Percentiles rank a stretch among this genome's conserved stretches.
These are phyloP conservation scores for Cryptococcus sp. DNA, from an alignment of 1,284 basidiomycete species.

Conservation along the genomic window DNA sequence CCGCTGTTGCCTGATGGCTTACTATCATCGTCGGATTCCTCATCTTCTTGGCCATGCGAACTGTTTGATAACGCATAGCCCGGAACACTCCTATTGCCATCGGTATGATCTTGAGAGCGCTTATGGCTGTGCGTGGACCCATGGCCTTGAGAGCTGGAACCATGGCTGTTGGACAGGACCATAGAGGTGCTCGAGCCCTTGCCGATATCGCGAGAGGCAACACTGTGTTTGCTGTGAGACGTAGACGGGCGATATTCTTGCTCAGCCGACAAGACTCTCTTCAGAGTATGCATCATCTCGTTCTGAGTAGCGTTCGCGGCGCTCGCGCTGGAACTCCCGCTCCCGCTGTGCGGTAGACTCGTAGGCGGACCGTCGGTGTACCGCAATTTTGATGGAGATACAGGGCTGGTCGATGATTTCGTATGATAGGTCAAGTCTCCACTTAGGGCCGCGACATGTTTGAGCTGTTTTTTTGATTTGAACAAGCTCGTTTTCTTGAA, in stretches of 20 bases:
- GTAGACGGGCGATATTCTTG: not conserved
- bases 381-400: constrained; percentile 20
- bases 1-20: constrained; percentile 1
- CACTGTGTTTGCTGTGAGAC: not conserved
- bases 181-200: too few relatives aligned
- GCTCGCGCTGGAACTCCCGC: too few relatives aligned
- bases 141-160: too few relatives aligned
- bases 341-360: not conserved
- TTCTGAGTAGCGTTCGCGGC: constrained; percentile 5
- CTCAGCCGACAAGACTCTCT: constrained; percentile 12
- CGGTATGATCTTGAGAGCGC: too few relatives aligned
- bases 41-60: constrained; percentile 9
- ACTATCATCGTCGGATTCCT: constrained; percentile 16
- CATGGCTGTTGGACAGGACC: too few relatives aligned
- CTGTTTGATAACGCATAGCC: too few relatives aligned
- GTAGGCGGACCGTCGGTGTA: constrained; percentile 16
- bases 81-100: too few relatives aligned
- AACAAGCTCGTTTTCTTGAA: constrained; percentile 48
- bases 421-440: constrained; percentile 6
- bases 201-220: too few relatives aligned
- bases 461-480: constrained; percentile 39
- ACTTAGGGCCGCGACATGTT: constrained; percentile 27
- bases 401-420: not conserved
- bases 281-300: constrained; percentile 7
- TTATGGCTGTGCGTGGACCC: too few relatives aligned